phyloP scores from a whole-genome alignment of 116 monocot genomes.

The Iris pallida region DNA sequence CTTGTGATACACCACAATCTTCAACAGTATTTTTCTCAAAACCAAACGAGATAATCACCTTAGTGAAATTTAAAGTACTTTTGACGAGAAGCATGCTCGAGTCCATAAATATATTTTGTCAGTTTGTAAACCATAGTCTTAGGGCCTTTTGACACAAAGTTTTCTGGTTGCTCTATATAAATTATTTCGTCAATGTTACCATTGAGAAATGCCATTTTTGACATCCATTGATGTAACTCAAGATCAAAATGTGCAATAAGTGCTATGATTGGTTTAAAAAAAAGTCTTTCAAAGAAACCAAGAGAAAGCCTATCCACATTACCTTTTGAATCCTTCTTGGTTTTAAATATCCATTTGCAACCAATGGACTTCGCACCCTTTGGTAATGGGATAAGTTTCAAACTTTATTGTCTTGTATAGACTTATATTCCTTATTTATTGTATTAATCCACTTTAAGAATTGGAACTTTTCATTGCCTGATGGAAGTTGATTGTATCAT shows the following conservation, averaged over 20 bases:
- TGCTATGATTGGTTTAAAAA: not conserved
- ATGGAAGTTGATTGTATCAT: too few relatives aligned
- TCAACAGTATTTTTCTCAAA: too few relatives aligned
- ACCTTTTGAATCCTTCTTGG: constrained; percentile 2
- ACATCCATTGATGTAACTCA: constrained; percentile 6
- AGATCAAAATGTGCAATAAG: constrained; percentile 4
- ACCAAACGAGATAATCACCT: too few relatives aligned
- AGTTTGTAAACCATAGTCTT: too few relatives aligned
- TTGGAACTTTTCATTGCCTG: too few relatives aligned
- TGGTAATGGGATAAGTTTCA: constrained; percentile 2
- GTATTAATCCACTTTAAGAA: constrained; percentile 2
- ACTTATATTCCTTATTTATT: constrained; percentile 6
- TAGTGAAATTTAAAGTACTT: too few relatives aligned
- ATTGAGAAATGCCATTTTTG: not conserved
- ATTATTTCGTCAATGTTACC: too few relatives aligned
- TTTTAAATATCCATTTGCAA: constrained; percentile 13
- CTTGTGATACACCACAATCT: too few relatives aligned
- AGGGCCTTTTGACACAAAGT: too few relatives aligned
- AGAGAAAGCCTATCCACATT: not conserved
- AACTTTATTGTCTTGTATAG: not conserved
- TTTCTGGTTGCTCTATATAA: too few relatives aligned
- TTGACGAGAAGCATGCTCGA: too few relatives aligned
- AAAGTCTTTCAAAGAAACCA: not conserved
- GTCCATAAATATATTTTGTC: too few relatives aligned
- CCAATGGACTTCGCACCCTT: constrained; percentile 3